Evolutionary conservation across 2,329 filamentous ascomycete species (phyloP).

Genomic region (Chaetomiaceae sp.): DNA sequence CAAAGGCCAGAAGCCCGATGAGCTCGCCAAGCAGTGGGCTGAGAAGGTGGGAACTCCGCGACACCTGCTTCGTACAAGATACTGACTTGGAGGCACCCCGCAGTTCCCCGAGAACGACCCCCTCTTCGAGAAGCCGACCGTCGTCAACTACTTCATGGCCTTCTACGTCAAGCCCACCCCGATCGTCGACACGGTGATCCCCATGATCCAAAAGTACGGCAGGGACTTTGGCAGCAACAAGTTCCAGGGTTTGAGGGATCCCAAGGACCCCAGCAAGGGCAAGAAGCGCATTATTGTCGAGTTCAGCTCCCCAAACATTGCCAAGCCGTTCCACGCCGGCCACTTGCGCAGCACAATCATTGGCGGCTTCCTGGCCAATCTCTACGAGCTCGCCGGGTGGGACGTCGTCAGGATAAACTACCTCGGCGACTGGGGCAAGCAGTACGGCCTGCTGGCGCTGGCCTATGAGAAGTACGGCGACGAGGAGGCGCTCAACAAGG

Average conservation of each 20-base stretch:
- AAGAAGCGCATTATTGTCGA: constrained; percentile 70
- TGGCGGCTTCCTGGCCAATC: constrained; percentile 68
- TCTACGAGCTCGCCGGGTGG: constrained; percentile 68
- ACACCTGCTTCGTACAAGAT: background rate
- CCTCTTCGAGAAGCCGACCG: constrained; percentile 65
- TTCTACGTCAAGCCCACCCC: constrained; percentile 75
- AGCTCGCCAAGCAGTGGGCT: constrained; percentile 58
- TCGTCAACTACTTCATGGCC: constrained; percentile 65
- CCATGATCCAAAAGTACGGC: constrained; percentile 61
- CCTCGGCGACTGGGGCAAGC: constrained; percentile 77
- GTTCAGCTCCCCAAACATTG: constrained; percentile 82
- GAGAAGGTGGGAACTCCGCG: constrained; percentile 46
- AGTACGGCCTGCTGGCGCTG: constrained; percentile 67
- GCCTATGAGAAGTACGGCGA: constrained; percentile 72
- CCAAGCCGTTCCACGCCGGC: constrained; percentile 77
- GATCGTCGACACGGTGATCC: constrained; percentile 62
- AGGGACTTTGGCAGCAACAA: constrained; percentile 61
- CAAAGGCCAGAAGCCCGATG: constrained; percentile 64
- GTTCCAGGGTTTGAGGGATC: constrained; percentile 56
- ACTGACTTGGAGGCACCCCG: background rate
- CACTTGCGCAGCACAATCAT: constrained; percentile 77
- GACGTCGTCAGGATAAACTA: constrained; percentile 73
- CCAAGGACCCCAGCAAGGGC: constrained; percentile 54
- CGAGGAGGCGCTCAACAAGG: constrained; percentile 64
- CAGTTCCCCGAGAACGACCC: constrained; percentile 67